Evolutionary conservation across 2,329 filamentous ascomycete genomes (phyloP), one percentile per base, ranked within the genome.

Genomic region (Xylariaceae sp.): DNA sequence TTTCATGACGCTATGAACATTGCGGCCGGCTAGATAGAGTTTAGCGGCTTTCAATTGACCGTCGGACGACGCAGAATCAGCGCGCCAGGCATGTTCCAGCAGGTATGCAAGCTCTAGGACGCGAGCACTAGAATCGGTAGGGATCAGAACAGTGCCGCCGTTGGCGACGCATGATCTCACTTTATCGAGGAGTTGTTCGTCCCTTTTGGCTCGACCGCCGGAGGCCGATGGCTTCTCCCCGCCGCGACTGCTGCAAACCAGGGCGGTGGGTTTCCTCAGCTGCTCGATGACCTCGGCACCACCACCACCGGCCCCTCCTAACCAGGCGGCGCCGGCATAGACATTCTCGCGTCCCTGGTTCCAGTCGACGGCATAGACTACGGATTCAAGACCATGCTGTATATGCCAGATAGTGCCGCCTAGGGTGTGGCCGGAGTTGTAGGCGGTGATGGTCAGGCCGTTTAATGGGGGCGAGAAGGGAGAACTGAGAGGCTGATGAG

Each of bases 331-430:
- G 52, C 92, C 92, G 0, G 92, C 84, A 48, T 95, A 83, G 14
- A 97, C 90, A 67, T 95, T 95, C 64, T 98, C 93, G 56, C 89
- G 82, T n/a, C 87, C 89, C 67, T 96, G 91, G 58, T 96, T 96
- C 93, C 93, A 98, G 62, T 97, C 92, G 16, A 96, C 88, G 1
- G 93, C 92, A 60, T 98, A 97, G 1, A 98, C 91, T 34, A 98
- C 92, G 1, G 91, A 96, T 65, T 98, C 93, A 62, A 96, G 78
- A 0, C 91, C 90, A 70, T 97, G 90, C 60, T 97, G 92, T 54
- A 98, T 91, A 61, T 97, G 92, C 93, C 93, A 98, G 72, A 98
- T 95, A 20, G 93, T 97, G 45, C 93, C 93, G 65, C 93, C 93
- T 0, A 97, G 79, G 0, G 92, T 96, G 64, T 96, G 92, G 53